Base-by-base conservation (phyloP, 2,329 filamentous ascomycete genomes). In the Periconia sp. region DNA sequence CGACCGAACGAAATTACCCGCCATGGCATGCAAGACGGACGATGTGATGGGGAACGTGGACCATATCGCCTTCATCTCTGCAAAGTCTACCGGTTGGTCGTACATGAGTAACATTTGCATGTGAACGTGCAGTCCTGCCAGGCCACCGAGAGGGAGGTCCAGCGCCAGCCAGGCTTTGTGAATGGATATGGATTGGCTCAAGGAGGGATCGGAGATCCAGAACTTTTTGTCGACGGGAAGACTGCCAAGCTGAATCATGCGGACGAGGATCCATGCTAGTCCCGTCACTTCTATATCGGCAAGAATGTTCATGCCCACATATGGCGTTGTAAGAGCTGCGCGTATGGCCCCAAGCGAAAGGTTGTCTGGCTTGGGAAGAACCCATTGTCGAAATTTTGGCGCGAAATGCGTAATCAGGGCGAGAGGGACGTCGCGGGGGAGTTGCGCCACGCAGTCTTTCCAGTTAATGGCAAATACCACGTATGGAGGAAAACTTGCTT, bases 241-340 rank as follows among this genome's bases (percentile, higher is more conserved):
- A 19, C 63, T 58, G 11, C 57, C 49, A 14, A 52, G 13, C 20
- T 64, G 59, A 8, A 68, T 46, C 52, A 71, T 64, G 14, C 53
- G 55, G 2, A 40, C 20, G 3, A 71, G 20, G 20, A 71, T 61
- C 46, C 55, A 62, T 10, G 46, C 18, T 1, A 71, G 17, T 3
- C 56, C 65, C 17, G 35, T 41, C 13, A 44, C 43, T 3, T 58
- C 46, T 30, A 63, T 50, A 23, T 56, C 47, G 2, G 50, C 55
- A 2, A 41, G 54, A 40, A 70, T 66, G 52, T 70, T 56, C 44
- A 69, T 56, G 31, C 61, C 60, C 3, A 67, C 44, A 41, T 45
- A 53, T 1, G 57, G 55, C 7, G 37, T 58, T 43, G 42, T 46
- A 2, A 63, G 49, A 2, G 54, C 45, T 3, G 53, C 37, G 9